Evolutionary conservation across 192 early-diverging fungal species (phyloP).

Genomic region (Umbelopsis ramanniana): DNA sequence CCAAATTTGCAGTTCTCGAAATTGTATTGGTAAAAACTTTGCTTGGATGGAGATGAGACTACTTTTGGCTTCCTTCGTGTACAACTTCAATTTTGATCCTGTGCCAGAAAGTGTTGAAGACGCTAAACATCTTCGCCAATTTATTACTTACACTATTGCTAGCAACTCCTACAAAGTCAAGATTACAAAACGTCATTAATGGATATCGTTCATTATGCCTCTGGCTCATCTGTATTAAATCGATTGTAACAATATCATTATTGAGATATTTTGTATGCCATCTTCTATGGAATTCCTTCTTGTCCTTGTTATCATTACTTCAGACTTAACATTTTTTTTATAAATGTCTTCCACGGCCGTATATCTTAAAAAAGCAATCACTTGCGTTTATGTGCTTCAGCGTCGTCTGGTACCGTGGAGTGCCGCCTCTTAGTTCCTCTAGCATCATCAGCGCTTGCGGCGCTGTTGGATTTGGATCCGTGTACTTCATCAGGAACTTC

Average conservation of each 20-base stretch:
- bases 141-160: slow-evolving; percentile 11
- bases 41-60: slow-evolving; percentile 54
- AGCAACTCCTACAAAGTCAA: slow-evolving; percentile 6
- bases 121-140: not conserved
- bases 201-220: not conserved
- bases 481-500: slow-evolving; percentile 53
- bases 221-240: not conserved
- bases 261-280: not conserved
- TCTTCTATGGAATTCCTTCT: not conserved
- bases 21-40: slow-evolving; percentile 53
- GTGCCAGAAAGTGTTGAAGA: slow-evolving; percentile 25
- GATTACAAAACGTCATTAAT: not conserved
- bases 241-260: not conserved
- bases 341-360: not conserved
- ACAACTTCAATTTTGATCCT: slow-evolving; percentile 44
- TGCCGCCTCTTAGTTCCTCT: slow-evolving; percentile 14
- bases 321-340: not conserved
- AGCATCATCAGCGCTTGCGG: not conserved
- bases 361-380: not conserved
- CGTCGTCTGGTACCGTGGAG: not conserved
- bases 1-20: slow-evolving; percentile 29
- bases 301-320: not conserved
- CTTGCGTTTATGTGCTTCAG: slow-evolving; percentile 10
- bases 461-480: not conserved
- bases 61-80: slow-evolving; percentile 42